These are phyloP conservation scores for Ustanciosporium gigantosporum DNA, from an alignment of 1,284 basidiomycete genomes.

Conservation along the genomic window DNA sequence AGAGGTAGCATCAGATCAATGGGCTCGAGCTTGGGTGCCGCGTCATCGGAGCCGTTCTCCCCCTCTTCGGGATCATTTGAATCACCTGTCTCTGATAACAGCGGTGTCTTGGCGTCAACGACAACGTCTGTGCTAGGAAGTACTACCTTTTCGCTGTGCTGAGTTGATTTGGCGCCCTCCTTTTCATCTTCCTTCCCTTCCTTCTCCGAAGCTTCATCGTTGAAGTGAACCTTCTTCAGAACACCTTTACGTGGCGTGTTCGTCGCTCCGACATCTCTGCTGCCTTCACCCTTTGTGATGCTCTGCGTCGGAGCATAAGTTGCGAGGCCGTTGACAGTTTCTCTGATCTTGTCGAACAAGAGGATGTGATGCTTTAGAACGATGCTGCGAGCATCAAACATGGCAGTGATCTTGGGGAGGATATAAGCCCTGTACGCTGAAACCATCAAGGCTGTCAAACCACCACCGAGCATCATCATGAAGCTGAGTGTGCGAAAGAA, in stretches of 20 bases:
- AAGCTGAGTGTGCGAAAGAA: constrained; percentile 52
- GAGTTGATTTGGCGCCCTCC: constrained; percentile 25
- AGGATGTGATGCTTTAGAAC: constrained; percentile 45
- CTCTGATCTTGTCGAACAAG: constrained; percentile 36
- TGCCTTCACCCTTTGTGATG: constrained; percentile 2
- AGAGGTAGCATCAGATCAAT: constrained; percentile 50
- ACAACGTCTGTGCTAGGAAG: constrained; percentile 26
- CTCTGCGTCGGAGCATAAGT: constrained; percentile 21
- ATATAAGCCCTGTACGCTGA: constrained; percentile 46
- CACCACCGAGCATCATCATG: constrained; percentile 54
- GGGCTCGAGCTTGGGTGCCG: constrained; percentile 25
- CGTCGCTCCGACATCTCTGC: background rate
- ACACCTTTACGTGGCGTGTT: constrained; percentile 25
- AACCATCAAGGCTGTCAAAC: constrained; percentile 42
- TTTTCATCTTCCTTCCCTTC: constrained; percentile 9
- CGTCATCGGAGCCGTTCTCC: constrained; percentile 6
- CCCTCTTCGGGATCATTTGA: no score
- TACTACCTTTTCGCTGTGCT: constrained; percentile 23
- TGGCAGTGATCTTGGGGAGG: constrained; percentile 45
- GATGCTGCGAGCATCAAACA: constrained; percentile 44
- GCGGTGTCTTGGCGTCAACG: constrained; percentile 21
- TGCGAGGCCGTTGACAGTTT: constrained; percentile 13
- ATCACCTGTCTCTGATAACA: constrained; percentile 9
- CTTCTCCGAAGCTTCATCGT: constrained; percentile 16
- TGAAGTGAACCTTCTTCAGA: constrained; percentile 47